Base-by-base conservation (phyloP, 1,139 yeast genomes). In the Sugiyamaella japonica region DNA sequence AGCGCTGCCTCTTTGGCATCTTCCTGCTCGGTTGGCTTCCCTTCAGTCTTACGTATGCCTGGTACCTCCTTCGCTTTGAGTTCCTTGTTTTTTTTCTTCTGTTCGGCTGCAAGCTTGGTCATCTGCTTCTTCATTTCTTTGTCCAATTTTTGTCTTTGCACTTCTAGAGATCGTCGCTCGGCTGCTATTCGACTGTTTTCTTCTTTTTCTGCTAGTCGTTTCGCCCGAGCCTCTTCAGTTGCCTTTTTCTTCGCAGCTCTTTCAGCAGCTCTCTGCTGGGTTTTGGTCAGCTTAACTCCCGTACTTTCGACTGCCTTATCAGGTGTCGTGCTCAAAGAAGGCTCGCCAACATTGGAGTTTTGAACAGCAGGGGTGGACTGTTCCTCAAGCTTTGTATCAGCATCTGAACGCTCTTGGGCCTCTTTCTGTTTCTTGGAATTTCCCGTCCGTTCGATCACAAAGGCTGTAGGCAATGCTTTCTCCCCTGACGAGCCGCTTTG, bases 161-260 rank as follows among this genome's bases (percentile, higher is more conserved):
- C 9, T 16, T 38, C 41, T 15, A 53, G 44, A 46, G 43, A 44
- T 28, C 39, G 39, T 1, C 39, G 47, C 32, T 46, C 54, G 20
- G 46, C 50, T 17, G 52, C 59, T 7, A 50, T 46, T 41, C 50
- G 42, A 45, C 52, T 54, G 10, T 43, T 44, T 8, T 38, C 50
- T 16, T 45, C 36, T n/a, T 49, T 38, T 23, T 49, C 51, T 20
- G 51, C 38, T 10, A 9, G 17, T 15, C 12, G 17, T 28, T 28
- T 39, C 9, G 46, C 37, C n/a, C 37, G 31, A 13, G 10, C 16
- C 39, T 48, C 45, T n/a, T 39, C 31, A 8, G 45, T 39, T 23
- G 52, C 44, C 28, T 44, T 29, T 16, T 20, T 44, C 38, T 34
- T 44, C 3, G 48, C 38, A 13, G 47, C 47, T 28, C 20, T 43